Conservation (phyloP, 2,329 filamentous ascomycete species). For the Alternaria triticimaculans region DNA sequence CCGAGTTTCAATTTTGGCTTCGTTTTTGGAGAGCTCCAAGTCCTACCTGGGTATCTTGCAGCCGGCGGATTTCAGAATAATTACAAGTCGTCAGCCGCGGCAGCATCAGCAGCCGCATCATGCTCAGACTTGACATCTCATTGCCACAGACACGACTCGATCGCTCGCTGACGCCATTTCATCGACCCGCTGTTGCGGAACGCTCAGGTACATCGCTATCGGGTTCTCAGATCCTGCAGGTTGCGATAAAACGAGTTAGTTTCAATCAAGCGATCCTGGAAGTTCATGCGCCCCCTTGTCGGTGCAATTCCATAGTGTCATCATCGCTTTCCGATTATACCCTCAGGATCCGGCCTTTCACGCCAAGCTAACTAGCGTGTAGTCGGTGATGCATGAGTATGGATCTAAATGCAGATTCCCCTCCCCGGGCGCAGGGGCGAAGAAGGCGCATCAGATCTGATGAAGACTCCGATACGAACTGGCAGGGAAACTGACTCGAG, state of each 20-base stretch:
- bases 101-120: not conserved
- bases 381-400: slow-evolving; percentile 5
- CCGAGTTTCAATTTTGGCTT: not conserved
- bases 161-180: slow-evolving; percentile 1
- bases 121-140: not conserved
- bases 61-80: not conserved
- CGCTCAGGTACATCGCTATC: slow-evolving; percentile 14
- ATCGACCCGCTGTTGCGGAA: slow-evolving; percentile 4
- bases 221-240: slow-evolving; percentile 14
- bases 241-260: slow-evolving; percentile 4
- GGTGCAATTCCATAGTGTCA: slow-evolving; percentile 7
- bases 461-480: slow-evolving; percentile 2
- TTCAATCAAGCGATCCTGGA: slow-evolving; percentile 3
- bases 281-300: slow-evolving; percentile 7
- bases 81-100: not conserved
- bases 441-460: slow-evolving; percentile 1
- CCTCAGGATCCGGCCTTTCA: not conserved
- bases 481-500: slow-evolving; percentile 8
- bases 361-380: slow-evolving; percentile 10
- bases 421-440: not conserved
- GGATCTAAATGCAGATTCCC: not conserved
- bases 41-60: not conserved
- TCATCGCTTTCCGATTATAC: slow-evolving; percentile 5
- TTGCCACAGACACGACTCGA: not conserved
- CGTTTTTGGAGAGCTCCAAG: not conserved